These are phyloP conservation scores for Xylaria telfairii DNA, from an alignment of 495 filamentous ascomycete genomes.

Conservation along the genomic window DNA sequence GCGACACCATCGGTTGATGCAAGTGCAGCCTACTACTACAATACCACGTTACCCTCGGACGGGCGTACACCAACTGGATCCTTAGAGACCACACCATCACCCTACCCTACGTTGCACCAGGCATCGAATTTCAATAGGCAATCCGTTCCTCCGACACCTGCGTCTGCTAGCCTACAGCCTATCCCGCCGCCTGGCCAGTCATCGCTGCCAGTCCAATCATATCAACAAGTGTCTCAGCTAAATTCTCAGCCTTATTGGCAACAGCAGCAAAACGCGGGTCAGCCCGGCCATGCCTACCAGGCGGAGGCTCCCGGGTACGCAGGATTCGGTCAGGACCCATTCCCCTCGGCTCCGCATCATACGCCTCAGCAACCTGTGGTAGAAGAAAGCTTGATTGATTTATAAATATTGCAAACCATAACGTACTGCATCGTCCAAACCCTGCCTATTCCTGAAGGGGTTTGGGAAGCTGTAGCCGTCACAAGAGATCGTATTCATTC, in stretches of 20 bases:
- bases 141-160: constrained; percentile 50
- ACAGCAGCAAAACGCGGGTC: constrained; percentile 36
- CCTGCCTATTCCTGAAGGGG: background rate
- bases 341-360: constrained; percentile 68
- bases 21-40: constrained; percentile 58
- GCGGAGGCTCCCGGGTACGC: constrained; percentile 50
- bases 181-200: constrained; percentile 39
- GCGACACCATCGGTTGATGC: constrained; percentile 50
- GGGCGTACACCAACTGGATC: constrained; percentile 42
- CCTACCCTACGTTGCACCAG: constrained; percentile 54
- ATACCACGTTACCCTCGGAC: constrained; percentile 41
- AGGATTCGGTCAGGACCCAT: constrained; percentile 68
- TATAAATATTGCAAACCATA: constrained; percentile 51
- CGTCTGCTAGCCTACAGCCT: constrained; percentile 45
- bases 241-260: constrained; percentile 50
- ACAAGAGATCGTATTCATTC: background rate
- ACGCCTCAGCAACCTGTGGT: constrained; percentile 67
- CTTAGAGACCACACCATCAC: constrained; percentile 45
- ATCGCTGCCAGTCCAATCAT: constrained; percentile 36
- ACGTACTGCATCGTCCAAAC: background rate
- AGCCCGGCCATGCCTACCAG: constrained; percentile 53
- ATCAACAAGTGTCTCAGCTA: constrained; percentile 41
- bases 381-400: constrained; percentile 93
- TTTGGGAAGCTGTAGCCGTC: background rate
- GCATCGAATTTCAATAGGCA: constrained; percentile 50